Evolutionary conservation across 352 stramenopile species (phyloP).

Genomic region (Plasmopara muralis): DNA sequence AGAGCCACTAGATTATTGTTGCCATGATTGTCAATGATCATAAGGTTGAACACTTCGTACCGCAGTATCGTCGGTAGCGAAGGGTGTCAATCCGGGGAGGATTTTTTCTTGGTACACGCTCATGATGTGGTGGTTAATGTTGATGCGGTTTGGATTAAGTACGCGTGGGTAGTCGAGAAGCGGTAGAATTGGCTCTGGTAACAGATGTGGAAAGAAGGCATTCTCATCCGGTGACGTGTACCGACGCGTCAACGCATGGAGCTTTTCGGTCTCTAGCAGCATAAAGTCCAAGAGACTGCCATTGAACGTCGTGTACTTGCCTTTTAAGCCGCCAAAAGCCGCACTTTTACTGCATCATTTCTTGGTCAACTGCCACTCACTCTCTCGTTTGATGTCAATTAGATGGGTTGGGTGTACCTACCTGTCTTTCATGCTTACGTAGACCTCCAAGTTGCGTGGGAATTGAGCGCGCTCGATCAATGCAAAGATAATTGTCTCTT

Average conservation of each 20-base stretch:
- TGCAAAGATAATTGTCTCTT: constrained; percentile 99
- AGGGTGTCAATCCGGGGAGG: constrained; percentile 84
- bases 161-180: constrained; percentile 90
- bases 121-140: constrained; percentile 97
- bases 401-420: constrained; percentile 6
- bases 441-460: constrained; percentile 91
- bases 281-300: constrained; percentile 94
- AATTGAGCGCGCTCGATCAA: constrained; percentile 98
- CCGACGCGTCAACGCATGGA: constrained; percentile 90
- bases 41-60: constrained; percentile 15
- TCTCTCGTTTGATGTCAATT: not conserved
- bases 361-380: not conserved
- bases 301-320: constrained; percentile 81
- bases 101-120: constrained; percentile 95
- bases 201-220: constrained; percentile 92
- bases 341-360: constrained; percentile 40
- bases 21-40: not conserved
- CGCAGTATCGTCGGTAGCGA: constrained; percentile 84
- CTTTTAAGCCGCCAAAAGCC: constrained; percentile 70
- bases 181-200: constrained; percentile 89
- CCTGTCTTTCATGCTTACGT: constrained; percentile 85
- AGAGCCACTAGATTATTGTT: not conserved
- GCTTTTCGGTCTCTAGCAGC: constrained; percentile 95
- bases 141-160: constrained; percentile 92
- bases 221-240: constrained; percentile 99